phyloP scores from a whole-genome alignment of 345 rosid species.

The Eucalyptus erythrocorys region DNA sequence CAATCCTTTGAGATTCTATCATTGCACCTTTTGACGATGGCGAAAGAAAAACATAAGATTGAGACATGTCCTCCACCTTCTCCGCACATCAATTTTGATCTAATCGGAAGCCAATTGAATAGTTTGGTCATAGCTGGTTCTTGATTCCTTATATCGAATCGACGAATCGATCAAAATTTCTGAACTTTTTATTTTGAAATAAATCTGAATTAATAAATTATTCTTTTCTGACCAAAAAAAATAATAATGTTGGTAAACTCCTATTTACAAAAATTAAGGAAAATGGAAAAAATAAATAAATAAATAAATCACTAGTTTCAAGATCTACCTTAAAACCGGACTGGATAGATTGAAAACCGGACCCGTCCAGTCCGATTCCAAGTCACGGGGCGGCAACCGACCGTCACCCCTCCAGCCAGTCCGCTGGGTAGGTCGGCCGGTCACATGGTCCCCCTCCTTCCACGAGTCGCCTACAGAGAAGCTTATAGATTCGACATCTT shows the following conservation, averaged over 20 bases:
- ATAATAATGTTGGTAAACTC: not conserved
- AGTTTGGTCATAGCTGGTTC: too few relatives aligned
- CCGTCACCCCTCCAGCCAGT: not conserved
- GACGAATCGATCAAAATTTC: fast-evolving
- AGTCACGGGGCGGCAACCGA: not conserved
- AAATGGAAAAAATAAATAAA: too few relatives aligned
- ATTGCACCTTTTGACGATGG: not conserved
- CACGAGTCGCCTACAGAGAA: not conserved
- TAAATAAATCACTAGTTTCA: too few relatives aligned
- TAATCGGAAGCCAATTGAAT: too few relatives aligned
- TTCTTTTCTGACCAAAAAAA: too few relatives aligned
- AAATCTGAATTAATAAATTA: too few relatives aligned
- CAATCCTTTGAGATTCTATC: not conserved
- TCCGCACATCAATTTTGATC: not conserved
- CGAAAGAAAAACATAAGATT: not conserved
- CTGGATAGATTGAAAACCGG: too few relatives aligned
- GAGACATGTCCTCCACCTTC: not conserved
- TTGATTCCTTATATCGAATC: fast-evolving
- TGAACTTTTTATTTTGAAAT: too few relatives aligned
- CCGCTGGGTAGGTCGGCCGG: not conserved
- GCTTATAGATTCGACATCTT: too few relatives aligned
- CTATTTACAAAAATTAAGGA: too few relatives aligned
- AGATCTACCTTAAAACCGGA: not conserved
- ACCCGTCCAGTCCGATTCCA: not conserved
- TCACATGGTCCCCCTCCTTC: not conserved